Conservation (phyloP, 345 rosid genomes). For the Psidium guajava region DNA sequence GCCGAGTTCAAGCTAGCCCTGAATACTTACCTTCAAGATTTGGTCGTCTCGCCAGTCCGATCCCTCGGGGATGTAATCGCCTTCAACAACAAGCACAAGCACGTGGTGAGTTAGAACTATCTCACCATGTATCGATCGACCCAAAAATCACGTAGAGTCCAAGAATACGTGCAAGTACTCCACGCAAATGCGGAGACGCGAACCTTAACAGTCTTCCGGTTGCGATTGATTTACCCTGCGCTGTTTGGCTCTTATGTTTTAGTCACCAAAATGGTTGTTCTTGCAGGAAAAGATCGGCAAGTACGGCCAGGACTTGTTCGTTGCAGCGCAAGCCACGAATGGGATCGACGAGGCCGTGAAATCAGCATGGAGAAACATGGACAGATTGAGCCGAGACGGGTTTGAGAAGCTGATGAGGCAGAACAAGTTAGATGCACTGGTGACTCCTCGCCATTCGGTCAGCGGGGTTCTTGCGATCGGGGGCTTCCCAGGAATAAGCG, state of each 20-base stretch:
- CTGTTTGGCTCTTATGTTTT: not conserved
- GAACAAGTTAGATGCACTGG: conserved; percentile 43
- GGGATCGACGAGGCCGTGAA: conserved; percentile 18
- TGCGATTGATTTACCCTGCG: not conserved
- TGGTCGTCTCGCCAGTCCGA: conserved; percentile 40
- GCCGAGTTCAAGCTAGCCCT: conserved; percentile 52
- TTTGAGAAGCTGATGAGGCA: conserved; percentile 43
- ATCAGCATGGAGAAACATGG: conserved; percentile 16
- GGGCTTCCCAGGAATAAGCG: conserved; percentile 53
- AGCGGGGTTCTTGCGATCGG: conserved; percentile 41
- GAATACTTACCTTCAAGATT: conserved; percentile 31
- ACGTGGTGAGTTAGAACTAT: conserved; percentile 15
- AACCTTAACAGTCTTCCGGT: not conserved
- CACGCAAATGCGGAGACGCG: not conserved
- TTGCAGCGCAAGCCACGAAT: conserved; percentile 27
- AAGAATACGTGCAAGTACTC: not conserved
- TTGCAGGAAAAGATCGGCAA: conserved; percentile 38
- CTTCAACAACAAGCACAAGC: conserved; percentile 28
- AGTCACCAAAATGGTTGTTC: not conserved
- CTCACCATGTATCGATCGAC: not conserved
- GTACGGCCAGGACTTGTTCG: conserved; percentile 33
- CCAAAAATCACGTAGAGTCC: not conserved
- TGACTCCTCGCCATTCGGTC: conserved; percentile 10
- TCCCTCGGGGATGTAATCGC: conserved; percentile 50
- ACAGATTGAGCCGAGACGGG: conserved; percentile 24